Evolutionary conservation across 345 rosid genomes (phyloP).

Genomic region (Melaleuca alternifolia): DNA sequence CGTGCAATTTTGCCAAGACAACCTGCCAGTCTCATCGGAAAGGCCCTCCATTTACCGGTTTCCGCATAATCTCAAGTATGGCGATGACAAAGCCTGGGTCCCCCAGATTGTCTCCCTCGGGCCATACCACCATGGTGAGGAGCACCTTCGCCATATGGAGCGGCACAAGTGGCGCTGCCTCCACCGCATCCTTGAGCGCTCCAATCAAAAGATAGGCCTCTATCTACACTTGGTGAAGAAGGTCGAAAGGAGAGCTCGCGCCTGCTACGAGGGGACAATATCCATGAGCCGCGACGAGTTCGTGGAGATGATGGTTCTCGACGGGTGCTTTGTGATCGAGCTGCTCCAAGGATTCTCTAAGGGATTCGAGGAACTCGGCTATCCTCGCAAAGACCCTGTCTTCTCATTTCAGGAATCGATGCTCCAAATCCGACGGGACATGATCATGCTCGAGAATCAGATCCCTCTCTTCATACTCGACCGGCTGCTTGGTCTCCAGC

Average conservation of each 20-base stretch:
- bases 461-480: constrained; percentile 65
- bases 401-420: constrained; percentile 77
- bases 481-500: constrained; percentile 52
- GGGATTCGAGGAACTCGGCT: constrained; percentile 57
- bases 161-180: constrained; percentile 79
- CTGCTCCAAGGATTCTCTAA: constrained; percentile 59
- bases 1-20: constrained; percentile 48
- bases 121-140: constrained; percentile 78
- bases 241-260: constrained; percentile 55
- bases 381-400: constrained; percentile 65
- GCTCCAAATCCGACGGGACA: constrained; percentile 83
- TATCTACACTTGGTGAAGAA: constrained; percentile 55
- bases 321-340: constrained; percentile 72
- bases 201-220: constrained; percentile 29
- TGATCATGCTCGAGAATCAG: constrained; percentile 84
- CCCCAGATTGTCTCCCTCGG: constrained; percentile 79
- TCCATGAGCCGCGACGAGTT: constrained; percentile 53
- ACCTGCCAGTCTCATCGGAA: constrained; percentile 44
- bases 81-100: constrained; percentile 57
- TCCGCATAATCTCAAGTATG: constrained; percentile 47
- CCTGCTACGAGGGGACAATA: constrained; percentile 57
- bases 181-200: constrained; percentile 48
- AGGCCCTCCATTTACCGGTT: constrained; percentile 40
- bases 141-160: constrained; percentile 58
- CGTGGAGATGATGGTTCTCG: constrained; percentile 78